These are phyloP conservation scores for Panicum virgatum DNA, from an alignment of 202 grass and related monocot genomes.

Conservation along the genomic window DNA sequence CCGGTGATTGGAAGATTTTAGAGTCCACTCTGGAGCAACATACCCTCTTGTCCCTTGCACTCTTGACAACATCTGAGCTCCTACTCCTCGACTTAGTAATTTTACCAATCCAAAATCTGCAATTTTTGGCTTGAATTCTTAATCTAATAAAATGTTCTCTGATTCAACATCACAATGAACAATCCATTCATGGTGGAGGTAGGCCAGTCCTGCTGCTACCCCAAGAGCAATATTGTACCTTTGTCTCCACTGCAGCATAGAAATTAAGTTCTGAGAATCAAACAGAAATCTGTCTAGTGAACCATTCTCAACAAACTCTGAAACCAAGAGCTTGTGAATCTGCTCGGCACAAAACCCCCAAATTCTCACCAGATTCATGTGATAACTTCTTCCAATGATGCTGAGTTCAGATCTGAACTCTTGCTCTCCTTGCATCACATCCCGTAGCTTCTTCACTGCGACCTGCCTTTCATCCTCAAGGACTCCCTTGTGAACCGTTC, in stretches of 20 bases:
- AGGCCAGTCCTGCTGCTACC: constrained; percentile 53
- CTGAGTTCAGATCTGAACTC: constrained; percentile 57
- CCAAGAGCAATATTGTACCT: constrained; percentile 71
- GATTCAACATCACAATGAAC: constrained; percentile 53
- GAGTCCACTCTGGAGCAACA: constrained; percentile 64
- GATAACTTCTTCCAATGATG: constrained; percentile 53
- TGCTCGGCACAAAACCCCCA: constrained; percentile 58
- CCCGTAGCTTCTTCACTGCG: constrained; percentile 58
- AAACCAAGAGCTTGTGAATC: constrained; percentile 45
- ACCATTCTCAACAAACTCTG: constrained; percentile 58
- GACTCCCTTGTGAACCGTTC: constrained; percentile 64
- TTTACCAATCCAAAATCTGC: constrained; percentile 71
- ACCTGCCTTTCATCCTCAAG: constrained; percentile 53
- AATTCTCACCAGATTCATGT: constrained; percentile 62
- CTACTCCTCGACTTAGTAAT: constrained; percentile 24
- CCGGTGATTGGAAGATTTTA: constrained; percentile 63
- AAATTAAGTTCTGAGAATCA: background rate
- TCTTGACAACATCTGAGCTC: constrained; percentile 36
- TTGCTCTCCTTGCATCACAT: constrained; percentile 44
- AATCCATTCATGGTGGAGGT: constrained; percentile 65
- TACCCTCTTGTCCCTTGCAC: constrained; percentile 68
- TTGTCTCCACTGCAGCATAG: constrained; percentile 49
- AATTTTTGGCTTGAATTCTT: constrained; percentile 56
- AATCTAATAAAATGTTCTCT: constrained; percentile 53
- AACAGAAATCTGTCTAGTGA: constrained; percentile 51